phyloP scores from a whole-genome alignment of 148 eudicot species.

The Fagopyrum tataricum region DNA sequence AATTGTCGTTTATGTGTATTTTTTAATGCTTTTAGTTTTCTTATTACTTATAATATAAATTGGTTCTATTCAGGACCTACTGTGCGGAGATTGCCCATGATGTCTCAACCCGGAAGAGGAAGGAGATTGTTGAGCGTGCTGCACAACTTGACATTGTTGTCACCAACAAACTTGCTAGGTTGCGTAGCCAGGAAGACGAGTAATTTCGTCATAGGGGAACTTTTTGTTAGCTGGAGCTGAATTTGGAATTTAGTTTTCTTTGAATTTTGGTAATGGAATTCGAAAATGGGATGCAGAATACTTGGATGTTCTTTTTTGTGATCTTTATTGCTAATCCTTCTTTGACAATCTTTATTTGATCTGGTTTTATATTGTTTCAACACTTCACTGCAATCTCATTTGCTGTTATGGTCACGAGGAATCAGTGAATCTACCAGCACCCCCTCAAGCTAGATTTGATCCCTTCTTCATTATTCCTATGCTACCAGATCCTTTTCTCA shows the following conservation, averaged over 20 bases:
- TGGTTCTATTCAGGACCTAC: conserved; percentile 21
- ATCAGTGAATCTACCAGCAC: too few species aligned
- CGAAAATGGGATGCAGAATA: neutral
- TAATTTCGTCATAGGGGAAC: conserved; percentile 5
- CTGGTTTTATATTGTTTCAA: too few species aligned
- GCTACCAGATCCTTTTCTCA: too few species aligned
- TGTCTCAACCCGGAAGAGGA: conserved; percentile 32
- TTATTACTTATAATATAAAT: neutral
- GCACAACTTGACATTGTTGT: conserved; percentile 42
- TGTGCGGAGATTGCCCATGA: conserved; percentile 40
- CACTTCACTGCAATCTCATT: neutral
- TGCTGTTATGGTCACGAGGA: too few species aligned
- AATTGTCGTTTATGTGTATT: too few species aligned
- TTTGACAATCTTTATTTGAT: neutral
- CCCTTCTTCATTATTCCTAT: too few species aligned
- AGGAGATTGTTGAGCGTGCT: conserved; percentile 37
- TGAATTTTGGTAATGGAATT: neutral
- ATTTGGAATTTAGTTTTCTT: neutral
- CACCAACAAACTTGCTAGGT: conserved; percentile 50
- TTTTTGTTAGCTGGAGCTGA: neutral
- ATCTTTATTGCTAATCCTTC: neutral
- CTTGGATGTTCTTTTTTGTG: neutral
- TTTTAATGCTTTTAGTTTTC: too few species aligned
- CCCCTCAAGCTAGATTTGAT: too few species aligned
- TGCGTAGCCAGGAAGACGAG: conserved; percentile 54